Percentiles rank a stretch among this genome's conserved stretches.
These are phyloP conservation scores for Neonothopanus nambi DNA, from an alignment of 1,284 basidiomycete genomes.

Conservation along the genomic window DNA sequence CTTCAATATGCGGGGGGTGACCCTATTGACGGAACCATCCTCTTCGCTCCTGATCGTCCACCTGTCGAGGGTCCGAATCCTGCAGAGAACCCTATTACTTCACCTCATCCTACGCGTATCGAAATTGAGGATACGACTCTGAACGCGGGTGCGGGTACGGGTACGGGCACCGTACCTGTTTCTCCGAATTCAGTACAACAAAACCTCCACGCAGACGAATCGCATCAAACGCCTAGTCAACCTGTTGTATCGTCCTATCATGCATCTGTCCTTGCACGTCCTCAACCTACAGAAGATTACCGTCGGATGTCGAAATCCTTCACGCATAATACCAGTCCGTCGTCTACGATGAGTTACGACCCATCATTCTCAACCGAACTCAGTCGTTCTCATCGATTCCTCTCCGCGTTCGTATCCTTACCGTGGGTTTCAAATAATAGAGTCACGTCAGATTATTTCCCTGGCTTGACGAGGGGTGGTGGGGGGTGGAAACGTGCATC, in stretches of 20 bases:
- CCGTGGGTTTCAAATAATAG: conserved; percentile 15
- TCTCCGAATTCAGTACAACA: not conserved
- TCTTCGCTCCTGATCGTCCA: not conserved
- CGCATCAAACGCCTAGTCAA: conserved; percentile 5
- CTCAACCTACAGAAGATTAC: conserved; percentile 16
- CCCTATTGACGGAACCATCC: too few species aligned
- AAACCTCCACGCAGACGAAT: not conserved
- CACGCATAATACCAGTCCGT: conserved; percentile 2
- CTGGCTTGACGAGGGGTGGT: conserved; percentile 13
- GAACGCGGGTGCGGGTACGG: not conserved
- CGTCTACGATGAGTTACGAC: conserved; percentile 2
- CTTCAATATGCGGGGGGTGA: too few species aligned
- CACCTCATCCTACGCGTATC: conserved; percentile 17
- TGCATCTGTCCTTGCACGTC: conserved; percentile 10
- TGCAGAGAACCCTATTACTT: conserved; percentile 4
- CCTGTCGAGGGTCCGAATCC: not conserved
- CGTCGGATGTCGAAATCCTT: conserved; percentile 17
- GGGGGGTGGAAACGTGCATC: not conserved
- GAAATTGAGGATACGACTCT: conserved; percentile 12
- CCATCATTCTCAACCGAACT: conserved; percentile 18
- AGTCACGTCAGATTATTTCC: conserved; percentile 15
- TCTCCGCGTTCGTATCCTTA: conserved; percentile 4
- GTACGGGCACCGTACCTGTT: too few species aligned
- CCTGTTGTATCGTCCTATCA: conserved; percentile 1
- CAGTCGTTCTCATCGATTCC: conserved; percentile 6